Evolutionary conservation across 169 alveolate species (phyloP), one percentile per base, ranked within the genome.

Genomic region (Babesia gibsoni): DNA sequence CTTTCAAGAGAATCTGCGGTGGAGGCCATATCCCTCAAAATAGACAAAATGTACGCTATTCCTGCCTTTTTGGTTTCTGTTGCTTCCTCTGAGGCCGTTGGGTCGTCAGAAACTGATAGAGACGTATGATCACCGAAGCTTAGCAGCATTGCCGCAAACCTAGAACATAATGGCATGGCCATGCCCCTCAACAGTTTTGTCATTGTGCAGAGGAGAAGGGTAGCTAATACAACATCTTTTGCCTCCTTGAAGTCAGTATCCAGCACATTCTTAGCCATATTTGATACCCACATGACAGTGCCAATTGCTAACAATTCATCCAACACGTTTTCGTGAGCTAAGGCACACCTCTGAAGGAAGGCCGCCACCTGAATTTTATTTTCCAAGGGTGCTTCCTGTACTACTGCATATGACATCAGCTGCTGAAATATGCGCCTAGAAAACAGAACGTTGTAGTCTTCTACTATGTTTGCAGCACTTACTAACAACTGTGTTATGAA

Each of bases 341-440:
- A 4, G 12, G 35, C 58, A 3, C 1, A 25, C 1, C 48, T 56
- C n/a, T 37, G 66, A 18, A 66, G 7, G 56, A 66, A 39, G 4
- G 42, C 67, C n/a, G 35, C 7, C 4, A 66, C 52, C 30, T 66
- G 77, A 4, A 53, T 18, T 29, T 53, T 1, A 4, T 66, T 48
- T 30, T 66, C 77, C 14, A 1, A 66, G 5, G 45, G 10, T 46
- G 67, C 42, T 23, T 64, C 52, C 9, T 53, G 57, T 10, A 66
- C 50, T 0, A 66, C 54, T 4, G 77, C 30, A 45, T 39, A 66
- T 30, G 77, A 66, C 35, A 66, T 20, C 9, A 66, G 27, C 18
- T 66, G 77, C 37, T 66, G 77, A 8, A 66, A n/a, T 32, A 66
- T 53, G 25, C 67, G 77, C 12, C 77, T 64, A 3, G 46, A 29